Evolutionary conservation across 768 basidiomycete species (phyloP).

Genomic region (Trametes cinnabarina): DNA sequence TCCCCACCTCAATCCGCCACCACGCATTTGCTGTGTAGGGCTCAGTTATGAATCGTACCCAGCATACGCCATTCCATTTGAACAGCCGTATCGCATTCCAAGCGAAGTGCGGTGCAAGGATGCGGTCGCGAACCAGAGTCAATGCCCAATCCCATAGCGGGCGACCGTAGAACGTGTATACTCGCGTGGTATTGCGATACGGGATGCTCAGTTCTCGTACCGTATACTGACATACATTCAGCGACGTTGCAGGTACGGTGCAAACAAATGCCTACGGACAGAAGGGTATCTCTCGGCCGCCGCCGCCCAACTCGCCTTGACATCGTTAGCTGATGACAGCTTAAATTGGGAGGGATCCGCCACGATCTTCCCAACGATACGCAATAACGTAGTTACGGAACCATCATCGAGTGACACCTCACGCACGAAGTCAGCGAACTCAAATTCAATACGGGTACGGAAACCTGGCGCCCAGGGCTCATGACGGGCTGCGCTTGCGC

Average conservation of each 20-base stretch:
- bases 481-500: constrained; percentile 4
- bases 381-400: constrained; percentile 22
- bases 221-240: background rate
- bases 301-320: constrained; percentile 22
- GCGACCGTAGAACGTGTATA: constrained; percentile 24
- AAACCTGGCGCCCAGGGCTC: constrained; percentile 36
- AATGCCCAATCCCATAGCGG: constrained; percentile 30
- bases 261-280: background rate
- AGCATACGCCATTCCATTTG: constrained; percentile 29
- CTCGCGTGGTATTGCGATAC: constrained; percentile 14
- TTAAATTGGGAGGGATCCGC: constrained; percentile 11
- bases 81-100: constrained; percentile 35
- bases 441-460: constrained; percentile 28
- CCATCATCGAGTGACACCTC: constrained; percentile 22
- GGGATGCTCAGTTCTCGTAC: background rate
- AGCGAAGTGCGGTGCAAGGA: constrained; percentile 24
- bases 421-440: constrained; percentile 29
- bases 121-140: constrained; percentile 29
- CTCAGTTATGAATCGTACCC: constrained; percentile 33
- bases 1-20: constrained; percentile 38
- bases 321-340: constrained; percentile 19
- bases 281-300: constrained; percentile 5
- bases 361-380: constrained; percentile 15
- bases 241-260: constrained; percentile 3
- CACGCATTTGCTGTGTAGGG: constrained; percentile 38